Evolutionary conservation across 2,329 filamentous ascomycete genomes (phyloP), one percentile per base, ranked within the genome.

Genomic region (Apiospora sp.): DNA sequence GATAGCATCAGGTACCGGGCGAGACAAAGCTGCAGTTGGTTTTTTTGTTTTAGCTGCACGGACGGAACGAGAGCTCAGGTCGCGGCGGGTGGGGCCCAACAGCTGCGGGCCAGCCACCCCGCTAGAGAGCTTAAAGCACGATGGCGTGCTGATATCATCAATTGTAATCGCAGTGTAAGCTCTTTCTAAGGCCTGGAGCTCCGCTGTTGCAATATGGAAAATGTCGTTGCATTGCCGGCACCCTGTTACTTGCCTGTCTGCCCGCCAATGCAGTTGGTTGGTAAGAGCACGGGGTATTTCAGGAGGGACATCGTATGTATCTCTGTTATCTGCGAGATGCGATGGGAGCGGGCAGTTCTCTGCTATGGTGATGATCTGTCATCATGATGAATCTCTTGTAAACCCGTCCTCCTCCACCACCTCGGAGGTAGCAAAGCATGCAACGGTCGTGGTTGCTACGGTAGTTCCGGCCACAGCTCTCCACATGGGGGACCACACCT

Each of bases 81-180:
- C 16, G 37, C 37, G 37, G 37, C 16, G 30, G 16, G 58, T 64
- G 58, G 58, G n/a, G 30, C 58, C 19, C 8, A 41, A n/a, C 12
- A 37, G 19, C 16, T 30, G 27, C 12, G 54, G 54, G 30, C 30
- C 54, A 61, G 14, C 54, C 54, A 61, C 54, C 54, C 54, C 54
- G 30, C 54, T 34, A 37, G 30, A 12, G 27, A 61, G 54, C 30
- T 64, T 64, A 64, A 64, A 64, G 14, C 58, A 64, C 58, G 34
- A 64, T 64, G 58, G 58, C 34, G 34, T 64, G 58, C 58, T 64
- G 58, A 64, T 64, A 64, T 64, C 58, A 64, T 64, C 58, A 64
- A 64, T 64, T 64, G 58, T 64, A 64, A 64, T 64, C 58, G 58
- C 34, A 13, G 19, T 64, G 34, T 64, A 64, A 64, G 58, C 58